Evolutionary conservation across 148 eudicot species (phyloP), one percentile per base, ranked within the genome.

Genomic region (Fallopia convolvulus): DNA sequence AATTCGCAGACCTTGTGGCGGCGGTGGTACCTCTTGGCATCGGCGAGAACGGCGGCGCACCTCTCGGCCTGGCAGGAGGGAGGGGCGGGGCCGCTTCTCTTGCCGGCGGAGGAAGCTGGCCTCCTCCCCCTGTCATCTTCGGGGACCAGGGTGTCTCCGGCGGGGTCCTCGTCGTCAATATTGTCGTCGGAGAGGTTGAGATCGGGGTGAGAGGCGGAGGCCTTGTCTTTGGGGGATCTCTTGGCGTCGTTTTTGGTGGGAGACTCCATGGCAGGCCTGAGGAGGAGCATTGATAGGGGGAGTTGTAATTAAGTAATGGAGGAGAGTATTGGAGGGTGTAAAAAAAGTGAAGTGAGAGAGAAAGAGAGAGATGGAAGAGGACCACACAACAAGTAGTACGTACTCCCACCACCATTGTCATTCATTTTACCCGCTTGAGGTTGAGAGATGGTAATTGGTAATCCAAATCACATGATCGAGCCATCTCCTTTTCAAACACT

Each of bases 1-100:
- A 47, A 73, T 70, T 87, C 90, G 40, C 90, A 87, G 36, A 87
- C 89, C 83, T 74, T 87, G 55, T 87, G 90, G 55, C 90, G 77
- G 70, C 84, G 76, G 49, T 87, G 85, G 70, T 88, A 88, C 68
- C 76, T 79, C 82, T 84, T 85, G 7, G 87, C 87, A 26, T 85
- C 84, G 13, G 44, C 77, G 18, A 88, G 83, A 77, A 83, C 88
- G 12, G 80, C 83, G 20, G 48, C 32, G 50, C 90, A 88, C 49
- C 74, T 75, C 81, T 88, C 90, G 17, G 82, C 90, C 50, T 83
- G 88, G 32, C 90, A 88, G 42, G 77, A 60, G 30, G 75, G 75
- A 20, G 63, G 75, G 55, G 78, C 21, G 17, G 70, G 33, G 11
- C 33, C 39, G 70, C 36, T 33, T 61, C 70, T 61, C 39, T 26